These are phyloP conservation scores for Suillus americanus DNA, from an alignment of 768 basidiomycete genomes.

Conservation along the genomic window DNA sequence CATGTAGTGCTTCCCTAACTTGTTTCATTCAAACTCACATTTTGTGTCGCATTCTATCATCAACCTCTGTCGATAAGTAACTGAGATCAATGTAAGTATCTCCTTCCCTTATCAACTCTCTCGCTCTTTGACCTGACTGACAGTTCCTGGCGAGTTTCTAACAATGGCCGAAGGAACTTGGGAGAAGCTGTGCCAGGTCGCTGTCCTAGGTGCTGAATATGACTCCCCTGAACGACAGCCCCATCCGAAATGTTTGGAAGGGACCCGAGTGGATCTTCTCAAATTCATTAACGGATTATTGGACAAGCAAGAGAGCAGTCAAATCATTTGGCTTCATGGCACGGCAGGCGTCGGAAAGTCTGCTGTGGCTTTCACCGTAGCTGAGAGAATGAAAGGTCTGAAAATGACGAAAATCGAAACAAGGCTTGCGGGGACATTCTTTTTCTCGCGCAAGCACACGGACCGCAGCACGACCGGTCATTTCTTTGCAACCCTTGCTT, in stretches of 20 bases:
- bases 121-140: background rate
- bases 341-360: background rate
- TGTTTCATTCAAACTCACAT: background rate
- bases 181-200: background rate
- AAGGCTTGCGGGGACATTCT: background rate
- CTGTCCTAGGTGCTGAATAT: background rate
- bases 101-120: background rate
- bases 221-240: background rate
- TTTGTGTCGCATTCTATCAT: background rate
- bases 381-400: background rate
- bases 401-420: background rate
- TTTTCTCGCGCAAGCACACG: background rate
- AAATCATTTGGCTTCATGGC: background rate
- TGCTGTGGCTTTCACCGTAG: conserved; percentile 1
- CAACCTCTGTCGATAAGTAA: background rate
- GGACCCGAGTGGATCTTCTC: background rate
- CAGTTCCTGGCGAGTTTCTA: background rate
- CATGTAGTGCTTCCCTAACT: too few species aligned
- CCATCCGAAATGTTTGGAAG: background rate
- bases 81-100: background rate
- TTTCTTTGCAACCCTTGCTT: background rate
- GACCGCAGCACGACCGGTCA: background rate
- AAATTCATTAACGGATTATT: background rate
- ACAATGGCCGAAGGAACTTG: background rate
- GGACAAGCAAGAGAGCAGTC: background rate